Evolutionary conservation across 306 rosid species (phyloP).

Genomic region (Oemleria cerasiformis): DNA sequence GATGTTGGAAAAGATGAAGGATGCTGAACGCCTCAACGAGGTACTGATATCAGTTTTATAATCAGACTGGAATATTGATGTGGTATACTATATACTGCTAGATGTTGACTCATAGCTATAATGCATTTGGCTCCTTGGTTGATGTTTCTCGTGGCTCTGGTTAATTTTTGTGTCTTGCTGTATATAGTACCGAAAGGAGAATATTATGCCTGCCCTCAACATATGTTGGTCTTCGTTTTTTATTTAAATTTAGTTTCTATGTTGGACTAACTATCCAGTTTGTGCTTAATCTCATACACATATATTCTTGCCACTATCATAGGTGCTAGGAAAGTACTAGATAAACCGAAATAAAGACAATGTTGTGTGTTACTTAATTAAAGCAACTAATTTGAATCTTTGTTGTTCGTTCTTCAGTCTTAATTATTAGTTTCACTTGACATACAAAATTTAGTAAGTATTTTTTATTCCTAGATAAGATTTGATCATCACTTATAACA

Average conservation of each 20-base stretch:
- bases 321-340: not conserved
- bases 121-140: not conserved
- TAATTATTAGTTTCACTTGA: not conserved
- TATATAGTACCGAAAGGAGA: not conserved
- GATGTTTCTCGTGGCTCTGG: not conserved
- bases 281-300: not conserved
- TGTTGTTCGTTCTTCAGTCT: not conserved
- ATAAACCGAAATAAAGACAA: not conserved
- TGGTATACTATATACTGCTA: conserved; percentile 18
- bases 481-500: not conserved
- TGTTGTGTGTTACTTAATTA: not conserved
- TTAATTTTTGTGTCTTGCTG: not conserved
- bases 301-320: not conserved
- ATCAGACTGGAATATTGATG: conserved; percentile 1
- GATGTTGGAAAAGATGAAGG: conserved; percentile 99
- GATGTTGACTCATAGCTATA: not conserved
- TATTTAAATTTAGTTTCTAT: not conserved
- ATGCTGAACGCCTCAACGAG: conserved; percentile 99
- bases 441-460: not conserved
- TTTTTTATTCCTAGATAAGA: not conserved
- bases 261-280: not conserved
- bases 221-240: not conserved
- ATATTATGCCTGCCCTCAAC: not conserved
- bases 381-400: not conserved
- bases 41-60: conserved; percentile 33